A percentile compares a stretch with the other conserved stretches of the same genome.
phyloP scores from a whole-genome alignment of 2,329 filamentous ascomycete species.

The Ceratocystiopsis sp. region DNA sequence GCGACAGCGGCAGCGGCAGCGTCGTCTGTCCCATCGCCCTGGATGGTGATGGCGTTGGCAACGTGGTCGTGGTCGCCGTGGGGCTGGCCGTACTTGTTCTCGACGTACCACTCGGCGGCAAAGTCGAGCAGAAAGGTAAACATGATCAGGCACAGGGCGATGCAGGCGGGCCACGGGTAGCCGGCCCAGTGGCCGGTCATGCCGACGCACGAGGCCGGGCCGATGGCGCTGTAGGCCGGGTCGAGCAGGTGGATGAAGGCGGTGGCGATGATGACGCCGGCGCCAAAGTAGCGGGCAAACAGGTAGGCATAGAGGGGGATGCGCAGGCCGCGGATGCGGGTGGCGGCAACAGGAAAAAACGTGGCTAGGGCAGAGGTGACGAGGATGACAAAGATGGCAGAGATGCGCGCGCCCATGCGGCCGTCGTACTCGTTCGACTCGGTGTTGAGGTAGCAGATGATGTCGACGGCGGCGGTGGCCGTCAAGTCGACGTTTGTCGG shows the following conservation, averaged over 20 bases:
- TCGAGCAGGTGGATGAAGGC: conserved; percentile 81
- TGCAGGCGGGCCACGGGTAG: conserved; percentile 74
- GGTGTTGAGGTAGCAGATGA: conserved; percentile 32
- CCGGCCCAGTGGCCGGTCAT: conserved; percentile 36
- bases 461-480: conserved; percentile 21
- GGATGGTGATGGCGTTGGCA: conserved; percentile 26
- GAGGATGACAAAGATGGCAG: conserved; percentile 59
- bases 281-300: conserved; percentile 80
- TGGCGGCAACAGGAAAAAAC: conserved; percentile 50
- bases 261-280: conserved; percentile 83
- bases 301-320: conserved; percentile 54
- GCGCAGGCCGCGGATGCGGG: conserved; percentile 34
- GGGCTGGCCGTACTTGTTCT: conserved; percentile 29
- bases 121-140: conserved; percentile 80
- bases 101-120: conserved; percentile 60
- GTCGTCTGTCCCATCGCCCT: neutral
- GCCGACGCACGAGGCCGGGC: conserved; percentile 21
- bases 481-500: conserved; percentile 25
- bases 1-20: conserved; percentile 5
- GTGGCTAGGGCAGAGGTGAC: conserved; percentile 42
- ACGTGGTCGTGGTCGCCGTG: conserved; percentile 30
- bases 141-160: conserved; percentile 73
- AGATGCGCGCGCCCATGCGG: conserved; percentile 47
- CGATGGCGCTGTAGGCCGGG: conserved; percentile 60
- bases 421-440: conserved; percentile 37